Evolutionary conservation across 306 rosid genomes (phyloP), one percentile per base, ranked within the genome.

Genomic region (Dalbergia oliveri): DNA sequence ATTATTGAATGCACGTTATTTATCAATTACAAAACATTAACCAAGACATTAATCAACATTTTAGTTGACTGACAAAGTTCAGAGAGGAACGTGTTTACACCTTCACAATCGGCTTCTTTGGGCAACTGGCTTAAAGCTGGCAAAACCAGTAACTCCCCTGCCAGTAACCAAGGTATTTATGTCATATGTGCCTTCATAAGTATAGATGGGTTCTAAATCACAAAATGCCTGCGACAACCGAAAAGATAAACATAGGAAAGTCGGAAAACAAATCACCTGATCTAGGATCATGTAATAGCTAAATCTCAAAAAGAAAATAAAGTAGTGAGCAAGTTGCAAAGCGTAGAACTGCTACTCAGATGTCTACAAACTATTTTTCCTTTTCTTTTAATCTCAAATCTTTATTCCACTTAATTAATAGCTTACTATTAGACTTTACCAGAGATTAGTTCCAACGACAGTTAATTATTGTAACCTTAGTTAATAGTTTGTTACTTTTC

Each of bases 171-270:
- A 83, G 59, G 85, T 83, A 85, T 91, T 91, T 79, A 93, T 91
- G 57, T 93, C 97, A 71, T 91, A 90, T 2, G 97, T 91, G 26
- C 98, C 97, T 85, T 93, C 98, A n/a, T 82, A 90, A 0, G 98
- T 93, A 67, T 91, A 93, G 60, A 93, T 91, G 14, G 98, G 98
- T 76, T 93, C 98, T 77, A 93, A 81, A 85, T 93, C 98, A 77
- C 97, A 91, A 79, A 91, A 93, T 57, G 98, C 97, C 98, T 93
- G 85, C 85, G 73, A 74, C 35, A 31, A 15, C 19, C 13, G 59
- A 37, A 39, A 51, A 31, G 21, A 54, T 6, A 5, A 10, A 12
- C 15, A 62, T 31, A 23, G 5, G 33, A 39, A 49, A 15, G 37
- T 35, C 21, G 21, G 1, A 7, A 35, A 47, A 66, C 19, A 58